phyloP scores from a whole-genome alignment of 768 basidiomycete species.

The Lactarius evosmus region DNA sequence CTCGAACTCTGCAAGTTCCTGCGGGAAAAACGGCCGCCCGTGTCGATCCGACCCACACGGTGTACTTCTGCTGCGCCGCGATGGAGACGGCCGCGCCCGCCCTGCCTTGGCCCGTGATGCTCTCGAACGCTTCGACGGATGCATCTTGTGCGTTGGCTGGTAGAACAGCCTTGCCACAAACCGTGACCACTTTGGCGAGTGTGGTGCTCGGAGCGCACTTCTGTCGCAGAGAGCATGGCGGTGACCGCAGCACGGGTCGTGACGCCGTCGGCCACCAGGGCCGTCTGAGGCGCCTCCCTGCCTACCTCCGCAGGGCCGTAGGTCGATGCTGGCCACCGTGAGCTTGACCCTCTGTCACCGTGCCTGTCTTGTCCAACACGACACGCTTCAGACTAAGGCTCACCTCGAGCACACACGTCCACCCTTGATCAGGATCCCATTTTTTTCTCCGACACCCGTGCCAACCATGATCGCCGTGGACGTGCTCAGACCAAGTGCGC shows the following conservation, averaged over 20 bases:
- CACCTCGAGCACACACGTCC: slow-evolving; percentile 90
- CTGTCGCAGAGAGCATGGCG: slow-evolving; percentile 80
- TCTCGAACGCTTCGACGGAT: slow-evolving; percentile 72
- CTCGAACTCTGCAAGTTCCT: slow-evolving; percentile 60
- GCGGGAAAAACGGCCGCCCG: slow-evolving; percentile 44
- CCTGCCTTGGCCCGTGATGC: slow-evolving; percentile 85
- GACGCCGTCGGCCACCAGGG: slow-evolving; percentile 55
- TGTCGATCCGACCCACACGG: slow-evolving; percentile 60
- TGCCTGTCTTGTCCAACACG: slow-evolving; percentile 96
- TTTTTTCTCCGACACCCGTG: slow-evolving; percentile 93
- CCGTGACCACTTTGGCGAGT: slow-evolving; percentile 87
- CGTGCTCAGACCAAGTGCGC: slow-evolving; percentile 92
- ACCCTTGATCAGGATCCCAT: slow-evolving; percentile 98
- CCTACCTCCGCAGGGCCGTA: slow-evolving; percentile 19
- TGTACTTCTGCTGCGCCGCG: slow-evolving; percentile 44
- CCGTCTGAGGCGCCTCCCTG: slow-evolving; percentile 27
- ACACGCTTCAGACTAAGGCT: slow-evolving; percentile 78
- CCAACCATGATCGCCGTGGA: slow-evolving; percentile 99
- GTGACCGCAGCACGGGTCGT: slow-evolving; percentile 61
- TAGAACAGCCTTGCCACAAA: slow-evolving; percentile 69
- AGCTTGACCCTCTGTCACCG: slow-evolving; percentile 95
- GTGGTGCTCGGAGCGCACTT: slow-evolving; percentile 95
- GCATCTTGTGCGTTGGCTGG: slow-evolving; percentile 48
- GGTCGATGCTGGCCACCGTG: slow-evolving; percentile 60
- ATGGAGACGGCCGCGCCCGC: slow-evolving; percentile 67